Evolutionary conservation across 495 filamentous ascomycete genomes (phyloP), one percentile per base, ranked within the genome.

Genomic region (Penicillium riverlandense): DNA sequence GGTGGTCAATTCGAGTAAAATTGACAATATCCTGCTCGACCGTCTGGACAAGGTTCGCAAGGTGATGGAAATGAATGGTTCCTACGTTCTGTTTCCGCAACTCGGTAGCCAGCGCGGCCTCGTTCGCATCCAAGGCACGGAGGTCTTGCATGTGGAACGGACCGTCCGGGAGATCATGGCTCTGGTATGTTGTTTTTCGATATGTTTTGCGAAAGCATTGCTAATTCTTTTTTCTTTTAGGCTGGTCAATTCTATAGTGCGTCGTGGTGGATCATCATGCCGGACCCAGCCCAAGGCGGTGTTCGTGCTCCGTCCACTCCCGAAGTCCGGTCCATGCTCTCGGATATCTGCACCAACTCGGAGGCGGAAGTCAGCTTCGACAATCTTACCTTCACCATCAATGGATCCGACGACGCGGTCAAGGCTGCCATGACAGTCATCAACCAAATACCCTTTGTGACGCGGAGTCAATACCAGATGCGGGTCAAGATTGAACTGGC

Each of bases 181-280:
- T 39, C 68, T 98, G 63, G 87, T 90, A 78, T 51, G 81, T 54
- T 9, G 13, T 38, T 28, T 7, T 7, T 30, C 14, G 37, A 12
- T 1, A 11, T 41, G 12, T 5, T 36, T 12, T 45, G 11, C 1
- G 38, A 22, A 15, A 13, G 14, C 33, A 22, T 6, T 31, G 40
- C 57, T 65, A 45, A 66, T 37, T 70, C 59, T 75, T 55, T 31
- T 35, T 34, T 16, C 14, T 10, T 47, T 7, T 15, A 90, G 87
- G 88, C 88, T 43, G 90, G 90, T 28, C 92, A 99, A 70, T 99
- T 96, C 68, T 99, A 99, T 63, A 89, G 86, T 53, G 89, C 92
- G 28, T 88, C 88, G 2, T 98, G 94, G 92, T 95, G 86, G 81
- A 84, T 96, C 48, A 81, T 87, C 52, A 79, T 86, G 58, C 80